Evolutionary conservation across 2,329 filamentous ascomycete genomes (phyloP), one percentile per base, ranked within the genome.

Genomic region (Colletotrichum liriopes): DNA sequence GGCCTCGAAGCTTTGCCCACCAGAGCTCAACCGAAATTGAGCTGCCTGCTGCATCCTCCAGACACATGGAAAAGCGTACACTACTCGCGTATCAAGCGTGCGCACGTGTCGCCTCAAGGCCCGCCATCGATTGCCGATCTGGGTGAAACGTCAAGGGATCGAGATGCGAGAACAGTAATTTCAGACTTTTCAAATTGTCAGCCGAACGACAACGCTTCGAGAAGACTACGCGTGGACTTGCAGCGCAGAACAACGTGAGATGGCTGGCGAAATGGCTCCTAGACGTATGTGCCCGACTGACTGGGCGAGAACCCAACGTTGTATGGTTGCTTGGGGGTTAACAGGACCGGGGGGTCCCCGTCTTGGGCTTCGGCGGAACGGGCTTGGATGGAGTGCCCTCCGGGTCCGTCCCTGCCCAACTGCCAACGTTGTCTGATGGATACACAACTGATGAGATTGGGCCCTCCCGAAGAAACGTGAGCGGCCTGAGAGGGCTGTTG

Each of bases 281-380:
- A 26, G 54, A 58, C 11, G 65, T 52, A 60, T 45, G 51, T 32
- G 65, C 69, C 65, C 35, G 66, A 63, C 23, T n/a, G 29, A 60
- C 9, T 54, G 18, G 45, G 69, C 32, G 52, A 69, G 65, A 71
- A 63, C 59, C 59, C 65, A 69, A 69, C 23, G 29, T 51, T 41
- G 9, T 54, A 37, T 49, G 29, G 59, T 37, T 52, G 58, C 52
- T 61, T 63, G 54, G 45, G n/a, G n/a, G 12, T 47, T n/a, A 20
- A 39, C 39, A 39, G 47, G 32, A 49, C 65, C 45, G 59, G 69
- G 67, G 52, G 37, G 60, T 69, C 69, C 69, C 65, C 58, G 69
- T 69, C 65, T 72, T 72, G 69, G 65, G 65, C 58, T 35, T 58
- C 45, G 23, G 11, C 52, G n/a, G 64, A 52, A 52, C 26, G 68